These are phyloP conservation scores for Lithospermum erythrorhizon DNA, from an alignment of 257 asterid genomes.

Conservation along the genomic window DNA sequence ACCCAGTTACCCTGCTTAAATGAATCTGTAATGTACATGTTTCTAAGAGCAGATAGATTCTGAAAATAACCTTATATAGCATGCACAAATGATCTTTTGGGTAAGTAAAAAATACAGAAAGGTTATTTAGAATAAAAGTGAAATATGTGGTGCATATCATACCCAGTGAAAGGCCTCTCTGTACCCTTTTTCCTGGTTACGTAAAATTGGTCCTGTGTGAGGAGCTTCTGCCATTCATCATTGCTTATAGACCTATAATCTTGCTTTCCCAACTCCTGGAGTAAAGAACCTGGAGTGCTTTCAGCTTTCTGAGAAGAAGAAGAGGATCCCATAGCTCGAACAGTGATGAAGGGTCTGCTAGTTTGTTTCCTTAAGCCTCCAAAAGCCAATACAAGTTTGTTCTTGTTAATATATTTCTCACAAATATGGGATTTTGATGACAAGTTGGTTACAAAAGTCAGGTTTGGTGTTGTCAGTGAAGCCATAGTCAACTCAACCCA, in stretches of 20 bases:
- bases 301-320: conserved; percentile 59
- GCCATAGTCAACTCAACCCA: conserved; percentile 28
- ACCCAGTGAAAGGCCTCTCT: conserved; percentile 98
- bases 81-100: not conserved
- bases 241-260: conserved; percentile 41
- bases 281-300: conserved; percentile 38
- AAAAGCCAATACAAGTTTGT: conserved; percentile 16
- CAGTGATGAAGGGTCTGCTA: conserved; percentile 13
- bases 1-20: too few relatives aligned
- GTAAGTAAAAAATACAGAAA: not conserved
- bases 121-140: not conserved
- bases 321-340: conserved; percentile 78
- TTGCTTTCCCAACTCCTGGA: conserved; percentile 21
- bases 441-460: conserved; percentile 14
- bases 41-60: too few relatives aligned
- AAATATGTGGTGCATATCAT: conserved; percentile 9
- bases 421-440: conserved; percentile 30
- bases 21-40: too few relatives aligned
- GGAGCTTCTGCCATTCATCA: conserved; percentile 66
- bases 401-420: conserved; percentile 9
- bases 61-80: not conserved
- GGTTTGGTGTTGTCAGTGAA: conserved; percentile 17
- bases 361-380: conserved; percentile 7
- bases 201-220: conserved; percentile 54
- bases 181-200: conserved; percentile 84